A percentile compares a stretch with the other conserved stretches of the same genome.
phyloP scores from a whole-genome alignment of 1,284 basidiomycete species.

The Xerocomus amazonicus region DNA sequence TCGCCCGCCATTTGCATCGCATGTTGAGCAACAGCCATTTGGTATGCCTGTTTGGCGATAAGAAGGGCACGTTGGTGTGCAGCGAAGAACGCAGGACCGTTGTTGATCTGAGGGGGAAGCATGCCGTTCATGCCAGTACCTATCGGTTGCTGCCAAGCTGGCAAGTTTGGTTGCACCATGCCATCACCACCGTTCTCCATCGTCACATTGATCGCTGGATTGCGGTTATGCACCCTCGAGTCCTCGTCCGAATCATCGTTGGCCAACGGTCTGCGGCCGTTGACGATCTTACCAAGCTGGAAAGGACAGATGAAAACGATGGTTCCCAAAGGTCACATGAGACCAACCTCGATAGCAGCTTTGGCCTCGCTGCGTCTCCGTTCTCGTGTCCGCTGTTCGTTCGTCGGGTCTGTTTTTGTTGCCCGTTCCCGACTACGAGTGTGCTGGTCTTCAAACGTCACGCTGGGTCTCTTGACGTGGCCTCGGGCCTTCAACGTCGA shows the following conservation, averaged over 20 bases:
- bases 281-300: conserved; percentile 77
- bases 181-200: conserved; percentile 34
- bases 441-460: conserved; percentile 51
- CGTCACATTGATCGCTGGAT: conserved; percentile 41
- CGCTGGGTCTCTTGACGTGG: conserved; percentile 53
- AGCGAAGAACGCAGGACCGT: conserved; percentile 55
- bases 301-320: too few species aligned
- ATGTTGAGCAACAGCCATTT: conserved; percentile 80
- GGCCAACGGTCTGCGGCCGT: conserved; percentile 61
- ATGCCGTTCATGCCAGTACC: conserved; percentile 22
- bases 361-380: conserved; percentile 70
- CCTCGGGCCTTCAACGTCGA: conserved; percentile 29
- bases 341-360: conserved; percentile 70
- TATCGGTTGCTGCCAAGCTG: conserved; percentile 33
- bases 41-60: conserved; percentile 79
- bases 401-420: conserved; percentile 33
- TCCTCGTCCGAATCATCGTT: conserved; percentile 55
- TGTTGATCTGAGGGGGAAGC: conserved; percentile 30
- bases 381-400: conserved; percentile 57
- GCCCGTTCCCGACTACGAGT: conserved; percentile 25
- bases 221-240: conserved; percentile 8
- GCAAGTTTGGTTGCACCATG: conserved; percentile 18
- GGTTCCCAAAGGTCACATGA: conserved; percentile 12
- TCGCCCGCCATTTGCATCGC: conserved; percentile 79
- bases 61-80: conserved; percentile 82